phyloP scores from a whole-genome alignment of 2,329 filamentous ascomycete genomes.

The Thermoascus crustaceus region DNA sequence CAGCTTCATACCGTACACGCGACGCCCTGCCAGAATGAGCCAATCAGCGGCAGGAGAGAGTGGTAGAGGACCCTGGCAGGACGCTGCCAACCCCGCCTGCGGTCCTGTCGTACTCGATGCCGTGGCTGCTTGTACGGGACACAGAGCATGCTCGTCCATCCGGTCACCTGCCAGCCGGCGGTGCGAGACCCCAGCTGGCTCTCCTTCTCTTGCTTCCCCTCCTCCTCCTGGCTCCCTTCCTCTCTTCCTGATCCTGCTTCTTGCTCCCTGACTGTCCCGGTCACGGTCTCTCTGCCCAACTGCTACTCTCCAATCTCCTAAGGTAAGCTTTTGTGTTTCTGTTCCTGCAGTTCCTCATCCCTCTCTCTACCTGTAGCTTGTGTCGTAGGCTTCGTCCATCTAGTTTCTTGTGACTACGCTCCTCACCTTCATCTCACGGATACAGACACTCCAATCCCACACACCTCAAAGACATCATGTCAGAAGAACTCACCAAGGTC shows the following conservation, averaged over 20 bases:
- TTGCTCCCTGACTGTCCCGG: background rate
- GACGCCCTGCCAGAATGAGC: background rate
- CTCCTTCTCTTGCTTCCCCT: constrained; percentile 3
- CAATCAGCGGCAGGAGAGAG: constrained; percentile 1
- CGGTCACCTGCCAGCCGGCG: constrained; percentile 26
- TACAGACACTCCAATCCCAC: background rate
- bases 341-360: constrained; percentile 3
- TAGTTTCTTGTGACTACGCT: too few relatives aligned
- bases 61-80: constrained; percentile 1
- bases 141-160: constrained; percentile 7
- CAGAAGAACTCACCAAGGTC: constrained; percentile 69
- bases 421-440: too few relatives aligned
- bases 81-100: too few relatives aligned
- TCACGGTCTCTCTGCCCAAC: constrained; percentile 5
- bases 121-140: background rate
- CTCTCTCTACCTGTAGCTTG: constrained; percentile 5
- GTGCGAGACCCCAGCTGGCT: too few relatives aligned
- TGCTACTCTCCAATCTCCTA: constrained; percentile 4
- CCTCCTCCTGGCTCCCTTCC: constrained; percentile 6
- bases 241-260: constrained; percentile 7
- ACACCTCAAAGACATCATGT: constrained; percentile 39
- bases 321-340: constrained; percentile 6
- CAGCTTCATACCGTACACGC: background rate
- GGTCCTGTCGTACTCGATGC: too few relatives aligned
- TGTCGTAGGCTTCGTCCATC: too few relatives aligned